phyloP scores from a whole-genome alignment of 163 green algal genomes.

The Chloromonas sp. region DNA sequence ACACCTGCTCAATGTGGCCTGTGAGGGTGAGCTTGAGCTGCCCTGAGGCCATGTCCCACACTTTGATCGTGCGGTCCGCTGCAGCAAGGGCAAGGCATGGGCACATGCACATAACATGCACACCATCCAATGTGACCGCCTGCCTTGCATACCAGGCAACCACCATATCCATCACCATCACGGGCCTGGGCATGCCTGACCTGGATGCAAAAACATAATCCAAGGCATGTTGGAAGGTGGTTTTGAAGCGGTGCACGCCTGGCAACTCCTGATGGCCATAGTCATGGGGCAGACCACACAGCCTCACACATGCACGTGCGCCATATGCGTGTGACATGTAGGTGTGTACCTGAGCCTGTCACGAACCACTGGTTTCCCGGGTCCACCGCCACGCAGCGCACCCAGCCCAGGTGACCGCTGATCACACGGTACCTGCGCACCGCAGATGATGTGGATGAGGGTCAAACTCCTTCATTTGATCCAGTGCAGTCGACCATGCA shows the following conservation, averaged over 20 bases:
- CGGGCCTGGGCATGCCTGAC: too few species aligned
- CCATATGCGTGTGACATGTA: too few species aligned
- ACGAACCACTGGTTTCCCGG: constrained; percentile 95
- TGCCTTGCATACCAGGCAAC: not conserved
- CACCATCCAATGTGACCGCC: not conserved
- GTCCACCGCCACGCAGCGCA: constrained; percentile 90
- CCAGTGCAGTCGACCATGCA: not conserved
- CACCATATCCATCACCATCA: too few species aligned
- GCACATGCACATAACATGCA: not conserved
- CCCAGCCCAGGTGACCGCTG: constrained; percentile 87
- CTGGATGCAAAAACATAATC: too few species aligned
- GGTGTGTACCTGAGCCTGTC: constrained; percentile 60
- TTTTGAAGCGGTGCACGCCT: too few species aligned
- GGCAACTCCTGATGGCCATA: too few species aligned
- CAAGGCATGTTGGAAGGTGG: too few species aligned
- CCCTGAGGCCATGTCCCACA: constrained; percentile 93
- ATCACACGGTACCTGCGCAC: constrained; percentile 68
- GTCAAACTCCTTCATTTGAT: not conserved
- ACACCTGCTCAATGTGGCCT: constrained; percentile 94
- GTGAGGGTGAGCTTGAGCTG: constrained; percentile 95
- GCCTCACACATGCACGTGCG: too few species aligned
- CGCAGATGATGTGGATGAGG: not conserved
- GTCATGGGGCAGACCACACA: not conserved
- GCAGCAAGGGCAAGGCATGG: not conserved
- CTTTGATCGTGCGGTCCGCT: constrained; percentile 93